Base-by-base conservation (phyloP, 768 basidiomycete genomes). In the Serpula lacrymans region DNA sequence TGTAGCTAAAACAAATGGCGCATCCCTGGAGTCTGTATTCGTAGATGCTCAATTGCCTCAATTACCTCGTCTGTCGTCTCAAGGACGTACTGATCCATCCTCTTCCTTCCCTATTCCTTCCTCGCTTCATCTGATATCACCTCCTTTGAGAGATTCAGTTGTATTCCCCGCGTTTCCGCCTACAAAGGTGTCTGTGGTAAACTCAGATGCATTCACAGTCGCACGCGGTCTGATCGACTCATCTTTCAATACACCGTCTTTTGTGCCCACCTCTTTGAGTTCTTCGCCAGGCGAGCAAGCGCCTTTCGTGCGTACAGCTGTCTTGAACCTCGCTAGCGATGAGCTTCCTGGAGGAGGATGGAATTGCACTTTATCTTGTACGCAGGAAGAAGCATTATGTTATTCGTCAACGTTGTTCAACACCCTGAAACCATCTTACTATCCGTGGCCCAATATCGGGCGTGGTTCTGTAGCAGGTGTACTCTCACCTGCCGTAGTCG, bases 311-410 rank as follows among this genome's bases (percentile, higher is more conserved):
- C 39, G 21, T 16, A 8, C 39, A 4, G 57, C 64, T 11, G 67
- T 71, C 4, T 56, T 69, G 13, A 72, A 68, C 37, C 53, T 72
- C 4, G 70, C 70, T 0, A 69, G 64, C 37, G 68, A 70, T 40
- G 37, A 52, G 28, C 7, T 8, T 4, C 59, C 48, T 1, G 68
- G 45, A 2, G 68, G 68, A 1, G 62, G 62, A 8, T 70, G 68
- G 68, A 21, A 51, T 7, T 18, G 26, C 5, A 51, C 41, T 33
- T 46, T 64, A 11, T 44, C 48, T 7, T 59, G 37, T 34, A 67
- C 68, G 8, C 67, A 68, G 69, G 72, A 72, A 58, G 71, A 74
- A 51, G 69, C 71, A 0, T 58, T 74, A 0, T 74, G 72, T 45
- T 74, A 73, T 48, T 67, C 69, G 7, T 72, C 72, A 3, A 72